Conservation (phyloP, 2,329 filamentous ascomycete species). For the Fusarium ramigenum region DNA sequence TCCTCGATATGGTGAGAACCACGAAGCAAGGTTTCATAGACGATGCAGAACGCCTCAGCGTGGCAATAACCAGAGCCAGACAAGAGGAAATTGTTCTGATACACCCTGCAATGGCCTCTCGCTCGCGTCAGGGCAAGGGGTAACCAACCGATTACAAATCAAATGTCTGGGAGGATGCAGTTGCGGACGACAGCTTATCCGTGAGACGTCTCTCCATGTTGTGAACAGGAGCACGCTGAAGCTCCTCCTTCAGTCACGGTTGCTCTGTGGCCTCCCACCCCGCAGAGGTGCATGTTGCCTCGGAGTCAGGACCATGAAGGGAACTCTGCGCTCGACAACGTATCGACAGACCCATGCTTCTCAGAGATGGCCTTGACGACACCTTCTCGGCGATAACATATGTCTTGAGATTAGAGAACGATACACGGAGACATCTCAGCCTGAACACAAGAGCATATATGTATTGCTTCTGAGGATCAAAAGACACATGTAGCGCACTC, state of each 20-base stretch:
- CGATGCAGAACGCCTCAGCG: constrained; percentile 55
- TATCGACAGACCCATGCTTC: too few relatives aligned
- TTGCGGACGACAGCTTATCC: constrained; percentile 34
- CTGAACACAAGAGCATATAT: constrained; percentile 13
- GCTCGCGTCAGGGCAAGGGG: neutral
- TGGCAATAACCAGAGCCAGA: constrained; percentile 56
- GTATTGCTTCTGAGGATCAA: too few relatives aligned
- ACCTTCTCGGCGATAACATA: constrained; percentile 56
- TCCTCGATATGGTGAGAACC: constrained; percentile 58
- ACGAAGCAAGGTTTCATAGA: constrained; percentile 53
- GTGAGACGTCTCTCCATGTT: neutral
- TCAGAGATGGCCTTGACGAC: too few relatives aligned
- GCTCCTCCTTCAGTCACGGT: too few relatives aligned
- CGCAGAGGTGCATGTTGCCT: too few relatives aligned
- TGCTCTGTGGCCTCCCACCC: too few relatives aligned
- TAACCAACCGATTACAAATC: constrained; percentile 40
- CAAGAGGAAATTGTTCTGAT: constrained; percentile 58
- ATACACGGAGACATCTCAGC: constrained; percentile 27
- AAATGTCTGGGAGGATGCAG: constrained; percentile 47
- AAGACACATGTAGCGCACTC: too few relatives aligned
- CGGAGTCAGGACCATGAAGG: too few relatives aligned
- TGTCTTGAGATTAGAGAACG: constrained; percentile 57
- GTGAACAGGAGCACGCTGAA: too few relatives aligned
- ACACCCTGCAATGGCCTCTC: constrained; percentile 49
- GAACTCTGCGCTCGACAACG: too few relatives aligned